These are phyloP conservation scores for Gossypium ekmanianum DNA, from an alignment of 345 rosid genomes.

Conservation along the genomic window DNA sequence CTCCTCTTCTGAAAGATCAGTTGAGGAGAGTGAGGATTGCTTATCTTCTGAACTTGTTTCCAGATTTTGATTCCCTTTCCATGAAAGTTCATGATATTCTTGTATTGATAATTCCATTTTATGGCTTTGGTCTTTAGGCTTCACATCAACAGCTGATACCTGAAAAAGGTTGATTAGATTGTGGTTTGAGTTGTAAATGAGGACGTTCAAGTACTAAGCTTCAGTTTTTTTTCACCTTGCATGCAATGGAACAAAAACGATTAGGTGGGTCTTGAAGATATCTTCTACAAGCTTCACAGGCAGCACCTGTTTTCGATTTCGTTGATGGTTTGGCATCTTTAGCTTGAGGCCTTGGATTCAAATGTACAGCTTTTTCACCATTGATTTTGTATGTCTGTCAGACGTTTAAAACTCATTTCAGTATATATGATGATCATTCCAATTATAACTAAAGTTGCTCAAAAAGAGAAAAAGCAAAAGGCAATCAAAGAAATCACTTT, in stretches of 20 bases:
- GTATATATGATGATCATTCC: not conserved
- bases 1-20: constrained; percentile 50
- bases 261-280: constrained; percentile 79
- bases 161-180: constrained; percentile 18
- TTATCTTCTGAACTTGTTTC: constrained; percentile 44
- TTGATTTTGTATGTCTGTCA: constrained; percentile 81
- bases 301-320: constrained; percentile 55
- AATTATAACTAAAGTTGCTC: not conserved
- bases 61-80: constrained; percentile 36
- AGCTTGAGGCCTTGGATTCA: constrained; percentile 71
- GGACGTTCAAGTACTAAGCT: not conserved
- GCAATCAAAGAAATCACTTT: not conserved
- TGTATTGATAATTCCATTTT: constrained; percentile 27
- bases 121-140: constrained; percentile 29
- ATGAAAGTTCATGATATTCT: constrained; percentile 25
- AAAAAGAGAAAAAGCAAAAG: not conserved
- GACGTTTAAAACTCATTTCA: not conserved
- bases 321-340: constrained; percentile 82
- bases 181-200: not conserved
- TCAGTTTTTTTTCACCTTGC: constrained; percentile 52
- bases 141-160: constrained; percentile 38
- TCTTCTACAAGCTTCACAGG: constrained; percentile 73
- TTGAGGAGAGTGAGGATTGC: constrained; percentile 45
- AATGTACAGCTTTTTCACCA: constrained; percentile 87
- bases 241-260: constrained; percentile 78